phyloP scores from a whole-genome alignment of 2,329 filamentous ascomycete species.

The Fonsecaea nubica region DNA sequence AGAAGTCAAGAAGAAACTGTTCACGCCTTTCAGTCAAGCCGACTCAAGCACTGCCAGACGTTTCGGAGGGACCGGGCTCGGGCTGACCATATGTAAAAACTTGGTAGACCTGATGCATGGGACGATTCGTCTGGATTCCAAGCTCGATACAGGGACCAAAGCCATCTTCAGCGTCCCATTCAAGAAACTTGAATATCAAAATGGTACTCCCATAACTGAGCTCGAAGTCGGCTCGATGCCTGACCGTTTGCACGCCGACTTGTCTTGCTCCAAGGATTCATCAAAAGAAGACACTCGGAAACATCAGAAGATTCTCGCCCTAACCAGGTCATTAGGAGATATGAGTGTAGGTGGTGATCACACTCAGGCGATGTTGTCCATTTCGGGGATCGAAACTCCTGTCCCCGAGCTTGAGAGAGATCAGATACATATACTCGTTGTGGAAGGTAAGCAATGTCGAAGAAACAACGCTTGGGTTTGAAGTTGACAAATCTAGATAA shows the following conservation, averaged over 20 bases:
- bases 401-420: conserved; percentile 62
- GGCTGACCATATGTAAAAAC: conserved; percentile 81
- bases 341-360: conserved; percentile 28
- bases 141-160: conserved; percentile 71
- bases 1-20: conserved; percentile 73
- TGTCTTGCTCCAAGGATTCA: conserved; percentile 47
- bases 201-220: conserved; percentile 56
- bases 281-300: conserved; percentile 24
- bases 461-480: not conserved
- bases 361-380: conserved; percentile 57
- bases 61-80: conserved; percentile 80
- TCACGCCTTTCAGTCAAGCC: conserved; percentile 82
- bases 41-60: conserved; percentile 78
- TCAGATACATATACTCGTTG: conserved; percentile 73
- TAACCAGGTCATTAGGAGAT: conserved; percentile 36
- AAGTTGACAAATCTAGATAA: conserved; percentile 61
- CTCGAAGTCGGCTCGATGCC: conserved; percentile 64
- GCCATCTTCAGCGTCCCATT: conserved; percentile 80
- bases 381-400: not conserved
- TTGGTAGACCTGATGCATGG: conserved; percentile 80
- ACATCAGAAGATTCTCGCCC: not conserved
- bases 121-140: conserved; percentile 72
- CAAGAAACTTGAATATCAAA: conserved; percentile 67
- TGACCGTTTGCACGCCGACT: conserved; percentile 45
- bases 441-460: conserved; percentile 59